Evolutionary conservation across 805 yeast species (phyloP).

Genomic region (Kregervanrija fluxuum): DNA sequence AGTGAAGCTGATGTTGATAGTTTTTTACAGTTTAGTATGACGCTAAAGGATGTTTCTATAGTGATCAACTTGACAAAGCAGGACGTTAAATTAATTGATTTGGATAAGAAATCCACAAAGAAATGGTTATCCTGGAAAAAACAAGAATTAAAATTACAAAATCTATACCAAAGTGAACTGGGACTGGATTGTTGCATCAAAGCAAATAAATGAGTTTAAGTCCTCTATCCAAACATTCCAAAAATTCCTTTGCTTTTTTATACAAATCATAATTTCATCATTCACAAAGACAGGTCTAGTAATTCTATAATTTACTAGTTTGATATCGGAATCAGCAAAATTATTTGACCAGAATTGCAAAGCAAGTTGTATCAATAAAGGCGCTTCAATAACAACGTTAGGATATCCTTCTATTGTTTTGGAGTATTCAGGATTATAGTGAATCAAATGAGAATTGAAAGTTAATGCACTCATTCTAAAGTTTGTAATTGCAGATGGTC

Average conservation of each 20-base stretch:
- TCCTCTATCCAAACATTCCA: slow-evolving; percentile 24
- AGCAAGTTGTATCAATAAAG: slow-evolving; percentile 57
- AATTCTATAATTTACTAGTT: slow-evolving; percentile 41
- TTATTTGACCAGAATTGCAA: slow-evolving; percentile 36
- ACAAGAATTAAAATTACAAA: slow-evolving; percentile 17
- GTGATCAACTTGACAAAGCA: slow-evolving; percentile 31
- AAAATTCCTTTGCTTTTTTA: not conserved
- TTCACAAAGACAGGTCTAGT: slow-evolving; percentile 42
- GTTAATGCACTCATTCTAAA: slow-evolving; percentile 69
- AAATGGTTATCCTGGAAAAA: slow-evolving; percentile 40
- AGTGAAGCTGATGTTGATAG: slow-evolving; percentile 35
- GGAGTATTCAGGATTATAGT: slow-evolving; percentile 57
- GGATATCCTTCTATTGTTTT: slow-evolving; percentile 50
- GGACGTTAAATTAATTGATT: slow-evolving; percentile 32
- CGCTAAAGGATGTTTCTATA: slow-evolving; percentile 46
- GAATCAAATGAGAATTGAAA: slow-evolving; percentile 80
- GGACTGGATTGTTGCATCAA: slow-evolving; percentile 12
- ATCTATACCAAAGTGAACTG: slow-evolving; percentile 2
- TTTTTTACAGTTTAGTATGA: slow-evolving; percentile 38
- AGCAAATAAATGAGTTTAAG: slow-evolving; percentile 7
- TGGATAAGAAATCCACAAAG: slow-evolving; percentile 39
- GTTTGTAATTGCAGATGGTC: slow-evolving; percentile 36
- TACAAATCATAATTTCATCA: slow-evolving; percentile 26
- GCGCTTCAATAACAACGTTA: slow-evolving; percentile 69
- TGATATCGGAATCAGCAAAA: slow-evolving; percentile 11